A percentile compares a stretch with the other conserved stretches of the same genome.
phyloP scores from a whole-genome alignment of 306 rosid genomes.

The Biancaea sappan region DNA sequence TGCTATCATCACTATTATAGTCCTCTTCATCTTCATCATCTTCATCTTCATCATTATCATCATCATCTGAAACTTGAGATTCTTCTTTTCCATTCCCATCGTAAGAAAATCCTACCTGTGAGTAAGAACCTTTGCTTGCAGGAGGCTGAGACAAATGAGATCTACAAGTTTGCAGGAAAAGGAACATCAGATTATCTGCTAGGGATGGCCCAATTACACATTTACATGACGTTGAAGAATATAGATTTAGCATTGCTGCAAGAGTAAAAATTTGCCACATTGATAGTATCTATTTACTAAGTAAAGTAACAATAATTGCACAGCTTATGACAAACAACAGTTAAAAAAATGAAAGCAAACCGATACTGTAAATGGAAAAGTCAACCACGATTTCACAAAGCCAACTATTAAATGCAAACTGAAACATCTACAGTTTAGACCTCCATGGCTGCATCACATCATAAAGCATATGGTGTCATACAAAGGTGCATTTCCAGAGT shows the following conservation, averaged over 20 bases:
- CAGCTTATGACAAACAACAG: neutral
- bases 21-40: conserved; percentile 87
- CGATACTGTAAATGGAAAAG: neutral
- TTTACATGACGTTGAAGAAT: conserved; percentile 1
- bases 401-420: neutral
- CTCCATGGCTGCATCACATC: neutral
- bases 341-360: neutral
- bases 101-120: conserved; percentile 95
- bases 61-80: conserved; percentile 69
- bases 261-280: neutral
- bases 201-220: conserved; percentile 9
- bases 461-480: neutral
- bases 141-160: conserved; percentile 73
- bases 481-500: neutral
- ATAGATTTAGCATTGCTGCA: neutral
- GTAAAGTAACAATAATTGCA: neutral
- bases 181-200: conserved; percentile 32
- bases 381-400: neutral
- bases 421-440: neutral
- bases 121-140: conserved; percentile 81
- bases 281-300: neutral
- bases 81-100: conserved; percentile 89
- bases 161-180: conserved; percentile 48
- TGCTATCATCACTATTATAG: conserved; percentile 92
- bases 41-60: conserved; percentile 78